phyloP scores from a whole-genome alignment of 2,329 filamentous ascomycete species.

The Cladophialophora exuberans region DNA sequence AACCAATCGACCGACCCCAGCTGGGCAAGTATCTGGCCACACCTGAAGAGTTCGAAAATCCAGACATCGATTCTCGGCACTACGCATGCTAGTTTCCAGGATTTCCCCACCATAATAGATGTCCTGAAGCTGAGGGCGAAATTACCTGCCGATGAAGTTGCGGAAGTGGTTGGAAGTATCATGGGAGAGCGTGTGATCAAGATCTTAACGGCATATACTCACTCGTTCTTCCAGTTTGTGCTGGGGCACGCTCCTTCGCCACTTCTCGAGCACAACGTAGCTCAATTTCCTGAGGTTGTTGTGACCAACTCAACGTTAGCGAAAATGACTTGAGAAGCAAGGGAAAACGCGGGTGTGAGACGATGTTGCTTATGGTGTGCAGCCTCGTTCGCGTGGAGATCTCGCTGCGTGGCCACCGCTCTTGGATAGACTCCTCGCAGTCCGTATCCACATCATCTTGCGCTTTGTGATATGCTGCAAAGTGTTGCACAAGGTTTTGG shows the following conservation, averaged over 20 bases:
- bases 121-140: background rate
- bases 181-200: background rate
- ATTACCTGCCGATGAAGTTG: background rate
- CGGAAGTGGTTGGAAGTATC: background rate
- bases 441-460: no score
- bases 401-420: no score
- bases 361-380: no score
- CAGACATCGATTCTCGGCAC: background rate
- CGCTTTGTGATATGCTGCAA: no score
- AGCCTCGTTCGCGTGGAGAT: no score
- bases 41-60: constrained; percentile 2
- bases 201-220: constrained; percentile 3
- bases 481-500: no score
- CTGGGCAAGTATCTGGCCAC: constrained; percentile 9
- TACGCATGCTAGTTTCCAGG: background rate
- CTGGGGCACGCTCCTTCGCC: background rate
- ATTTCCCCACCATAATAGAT: background rate
- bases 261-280: background rate
- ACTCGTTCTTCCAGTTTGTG: constrained; percentile 4
- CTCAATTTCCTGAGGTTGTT: background rate
- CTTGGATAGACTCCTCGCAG: no score
- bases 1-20: background rate
- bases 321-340: no score
- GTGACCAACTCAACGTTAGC: background rate
- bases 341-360: no score